Conservation (phyloP, 805 yeast species). For the Nakazawaea wyomingensis region DNA sequence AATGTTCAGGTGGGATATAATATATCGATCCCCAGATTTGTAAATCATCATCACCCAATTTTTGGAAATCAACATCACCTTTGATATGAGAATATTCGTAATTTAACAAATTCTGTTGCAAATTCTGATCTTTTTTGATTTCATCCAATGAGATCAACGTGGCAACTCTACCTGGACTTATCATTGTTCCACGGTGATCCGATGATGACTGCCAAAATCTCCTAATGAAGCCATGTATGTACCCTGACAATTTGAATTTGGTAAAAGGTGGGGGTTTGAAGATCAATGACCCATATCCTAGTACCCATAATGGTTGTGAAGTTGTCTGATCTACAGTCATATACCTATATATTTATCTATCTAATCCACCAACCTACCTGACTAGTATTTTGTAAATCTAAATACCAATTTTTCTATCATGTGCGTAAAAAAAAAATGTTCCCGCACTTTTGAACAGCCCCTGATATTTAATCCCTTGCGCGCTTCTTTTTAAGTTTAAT, state of each 20-base stretch:
- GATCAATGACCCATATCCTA: conserved; percentile 86
- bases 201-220: conserved; percentile 89
- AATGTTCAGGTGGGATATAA: conserved; percentile 63
- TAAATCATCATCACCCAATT: conserved; percentile 37
- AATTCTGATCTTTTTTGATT: conserved; percentile 34
- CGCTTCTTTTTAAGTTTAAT: too few species aligned
- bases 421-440: too few species aligned
- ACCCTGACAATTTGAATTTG: conserved; percentile 61
- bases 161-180: conserved; percentile 83
- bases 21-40: conserved; percentile 80
- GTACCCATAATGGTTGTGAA: conserved; percentile 65
- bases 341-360: too few species aligned
- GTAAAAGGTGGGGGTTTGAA: conserved; percentile 85
- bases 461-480: too few species aligned
- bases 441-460: background rate
- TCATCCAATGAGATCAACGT: conserved; percentile 65
- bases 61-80: conserved; percentile 14
- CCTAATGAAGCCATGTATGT: conserved; percentile 68
- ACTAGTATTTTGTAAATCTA: too few species aligned
- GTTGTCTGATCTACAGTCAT: conserved; percentile 9
- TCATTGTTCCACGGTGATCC: conserved; percentile 88
- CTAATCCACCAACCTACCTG: too few species aligned
- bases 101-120: conserved; percentile 35
- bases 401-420: too few species aligned
- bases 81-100: conserved; percentile 20